A percentile compares a stretch with the other conserved stretches of the same genome.
Conservation (phyloP, 2,329 filamentous ascomycete species). For the Cadophora sp. region DNA sequence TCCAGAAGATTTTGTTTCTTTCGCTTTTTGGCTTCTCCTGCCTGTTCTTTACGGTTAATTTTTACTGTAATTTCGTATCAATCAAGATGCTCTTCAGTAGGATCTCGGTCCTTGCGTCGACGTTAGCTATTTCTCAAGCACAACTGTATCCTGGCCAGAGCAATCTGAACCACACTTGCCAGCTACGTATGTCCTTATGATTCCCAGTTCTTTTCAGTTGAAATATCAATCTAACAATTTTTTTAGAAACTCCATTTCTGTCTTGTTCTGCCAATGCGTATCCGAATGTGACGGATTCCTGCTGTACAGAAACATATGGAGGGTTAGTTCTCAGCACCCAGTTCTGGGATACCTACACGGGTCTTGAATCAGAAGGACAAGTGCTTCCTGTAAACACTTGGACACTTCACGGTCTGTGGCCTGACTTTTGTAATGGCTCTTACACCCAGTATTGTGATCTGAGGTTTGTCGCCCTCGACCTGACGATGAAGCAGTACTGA, state of each 20-base stretch:
- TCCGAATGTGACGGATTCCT: conserved; percentile 59
- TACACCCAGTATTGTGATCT: conserved; percentile 74
- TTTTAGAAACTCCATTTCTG: conserved; percentile 42
- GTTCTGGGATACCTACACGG: conserved; percentile 70
- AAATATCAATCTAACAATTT: conserved; percentile 11
- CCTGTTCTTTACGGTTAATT: background rate
- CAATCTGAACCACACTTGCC: conserved; percentile 39
- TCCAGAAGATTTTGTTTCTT: conserved; percentile 9
- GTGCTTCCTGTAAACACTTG: conserved; percentile 62
- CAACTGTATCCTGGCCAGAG: conserved; percentile 39
- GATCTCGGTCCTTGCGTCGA: conserved; percentile 7
- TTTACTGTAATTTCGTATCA: background rate
- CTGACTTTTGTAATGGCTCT: conserved; percentile 59
- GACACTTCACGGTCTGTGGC: conserved; percentile 53
- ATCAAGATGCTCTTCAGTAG: conserved; percentile 22
- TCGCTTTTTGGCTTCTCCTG: background rate
- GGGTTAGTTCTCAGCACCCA: conserved; percentile 67
- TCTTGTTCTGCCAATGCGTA: conserved; percentile 57
- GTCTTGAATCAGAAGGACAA: conserved; percentile 62
- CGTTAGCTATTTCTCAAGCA: conserved; percentile 23
- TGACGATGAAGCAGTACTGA: background rate
- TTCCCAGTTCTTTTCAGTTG: background rate
- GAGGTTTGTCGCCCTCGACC: conserved; percentile 38
- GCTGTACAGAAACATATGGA: conserved; percentile 70
- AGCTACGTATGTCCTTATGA: conserved; percentile 31